Conservation (phyloP, 192 early-diverging fungal species). For the Diversispora epigaea region DNA sequence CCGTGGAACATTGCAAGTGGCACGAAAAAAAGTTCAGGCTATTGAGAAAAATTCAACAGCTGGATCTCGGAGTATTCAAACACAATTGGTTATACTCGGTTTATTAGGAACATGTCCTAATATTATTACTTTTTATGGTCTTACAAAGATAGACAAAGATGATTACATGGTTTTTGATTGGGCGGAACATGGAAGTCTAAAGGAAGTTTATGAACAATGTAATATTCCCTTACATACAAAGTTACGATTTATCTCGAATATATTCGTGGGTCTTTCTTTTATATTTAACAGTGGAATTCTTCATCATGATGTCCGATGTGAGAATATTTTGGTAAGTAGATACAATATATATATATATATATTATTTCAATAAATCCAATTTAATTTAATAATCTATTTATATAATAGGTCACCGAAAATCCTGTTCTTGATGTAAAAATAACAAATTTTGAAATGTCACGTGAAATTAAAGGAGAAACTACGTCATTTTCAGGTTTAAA, state of each 20-base stretch:
- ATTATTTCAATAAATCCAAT: background rate
- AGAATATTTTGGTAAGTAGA: constrained; percentile 17
- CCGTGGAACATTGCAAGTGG: background rate
- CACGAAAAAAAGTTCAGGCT: background rate
- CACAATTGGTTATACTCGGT: background rate
- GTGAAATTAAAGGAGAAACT: background rate
- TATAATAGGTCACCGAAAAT: background rate
- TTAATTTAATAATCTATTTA: background rate
- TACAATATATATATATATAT: background rate
- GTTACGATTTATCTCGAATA: background rate
- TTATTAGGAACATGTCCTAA: background rate
- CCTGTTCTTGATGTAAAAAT: background rate
- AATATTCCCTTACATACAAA: background rate
- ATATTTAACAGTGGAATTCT: background rate
- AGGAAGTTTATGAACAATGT: background rate
- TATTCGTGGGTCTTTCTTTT: background rate
- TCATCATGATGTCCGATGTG: constrained; percentile 13
- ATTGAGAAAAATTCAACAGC: background rate
- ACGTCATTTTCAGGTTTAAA: background rate
- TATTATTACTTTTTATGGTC: constrained; percentile 18
- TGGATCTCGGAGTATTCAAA: background rate
- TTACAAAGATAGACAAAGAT: background rate
- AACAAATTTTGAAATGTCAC: constrained; percentile 8
- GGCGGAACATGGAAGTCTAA: constrained; percentile 2
- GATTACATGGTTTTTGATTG: constrained; percentile 7